phyloP scores from a whole-genome alignment of 2,329 filamentous ascomycete species.

The Colletotrichum liriopes region DNA sequence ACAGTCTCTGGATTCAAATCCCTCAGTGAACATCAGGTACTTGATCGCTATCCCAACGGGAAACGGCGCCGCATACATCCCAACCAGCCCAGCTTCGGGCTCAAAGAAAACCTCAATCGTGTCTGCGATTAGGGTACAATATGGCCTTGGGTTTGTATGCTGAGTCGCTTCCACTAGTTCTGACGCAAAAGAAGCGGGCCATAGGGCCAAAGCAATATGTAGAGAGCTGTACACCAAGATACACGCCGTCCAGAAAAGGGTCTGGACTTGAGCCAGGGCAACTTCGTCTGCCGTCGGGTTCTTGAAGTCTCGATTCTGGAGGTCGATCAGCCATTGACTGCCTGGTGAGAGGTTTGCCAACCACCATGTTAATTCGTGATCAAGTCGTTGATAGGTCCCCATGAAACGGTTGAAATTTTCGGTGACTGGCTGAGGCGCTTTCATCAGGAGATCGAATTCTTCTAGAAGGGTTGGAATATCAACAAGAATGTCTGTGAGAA shows the following conservation, averaged over 20 bases:
- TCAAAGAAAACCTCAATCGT: too few relatives aligned
- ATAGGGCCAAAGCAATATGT: background rate
- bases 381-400: slow-evolving; percentile 8
- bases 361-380: too few relatives aligned
- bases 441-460: slow-evolving; percentile 47
- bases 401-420: background rate
- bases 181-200: background rate
- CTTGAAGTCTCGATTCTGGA: slow-evolving; percentile 10
- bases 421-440: slow-evolving; percentile 29
- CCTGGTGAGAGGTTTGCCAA: background rate
- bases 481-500: too few relatives aligned
- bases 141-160: background rate
- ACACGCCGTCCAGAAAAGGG: slow-evolving; percentile 25
- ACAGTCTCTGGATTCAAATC: too few relatives aligned
- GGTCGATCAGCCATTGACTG: background rate
- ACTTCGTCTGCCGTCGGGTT: slow-evolving; percentile 26
- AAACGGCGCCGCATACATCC: too few relatives aligned
- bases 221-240: slow-evolving; percentile 33
- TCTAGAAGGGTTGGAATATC: too few relatives aligned
- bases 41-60: too few relatives aligned
- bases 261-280: slow-evolving; percentile 28
- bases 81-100: too few relatives aligned
- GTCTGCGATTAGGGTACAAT: too few relatives aligned
- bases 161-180: background rate
- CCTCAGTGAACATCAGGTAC: too few relatives aligned